These are phyloP conservation scores for Xylona heveae DNA, from an alignment of 495 filamentous ascomycete genomes.

Conservation along the genomic window DNA sequence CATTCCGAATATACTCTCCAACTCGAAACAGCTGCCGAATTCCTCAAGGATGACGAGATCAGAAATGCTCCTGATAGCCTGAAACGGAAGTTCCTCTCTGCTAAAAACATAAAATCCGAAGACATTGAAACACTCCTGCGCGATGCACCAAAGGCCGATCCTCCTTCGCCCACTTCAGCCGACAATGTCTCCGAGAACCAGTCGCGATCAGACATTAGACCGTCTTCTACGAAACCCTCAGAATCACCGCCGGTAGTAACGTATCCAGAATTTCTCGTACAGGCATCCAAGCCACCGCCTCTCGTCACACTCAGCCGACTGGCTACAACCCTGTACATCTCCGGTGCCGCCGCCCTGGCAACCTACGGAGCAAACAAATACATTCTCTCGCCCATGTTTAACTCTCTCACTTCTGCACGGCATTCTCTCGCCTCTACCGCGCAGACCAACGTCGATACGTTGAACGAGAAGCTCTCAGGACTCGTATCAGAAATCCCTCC, in stretches of 20 bases:
- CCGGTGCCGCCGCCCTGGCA: constrained; percentile 42
- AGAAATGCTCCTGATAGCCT: constrained; percentile 40
- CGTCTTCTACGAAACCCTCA: constrained; percentile 16
- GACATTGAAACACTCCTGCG: constrained; percentile 50
- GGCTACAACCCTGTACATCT: constrained; percentile 57
- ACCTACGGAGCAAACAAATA: constrained; percentile 69
- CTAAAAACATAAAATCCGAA: constrained; percentile 47
- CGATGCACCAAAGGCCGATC: constrained; percentile 16
- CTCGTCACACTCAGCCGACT: constrained; percentile 57
- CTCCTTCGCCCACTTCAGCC: too few species aligned
- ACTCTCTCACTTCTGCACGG: constrained; percentile 52
- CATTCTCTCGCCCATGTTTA: constrained; percentile 65
- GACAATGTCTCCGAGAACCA: constrained; percentile 2
- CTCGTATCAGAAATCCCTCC: constrained; percentile 42
- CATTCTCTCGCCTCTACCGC: constrained; percentile 54
- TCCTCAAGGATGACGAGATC: constrained; percentile 65
- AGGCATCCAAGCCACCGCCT: constrained; percentile 44
- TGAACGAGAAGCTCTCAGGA: constrained; percentile 55
- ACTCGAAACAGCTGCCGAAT: constrained; percentile 52
- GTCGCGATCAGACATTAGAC: too few species aligned
- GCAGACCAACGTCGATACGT: constrained; percentile 34
- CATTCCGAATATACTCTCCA: constrained; percentile 20
- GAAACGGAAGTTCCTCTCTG: constrained; percentile 68
- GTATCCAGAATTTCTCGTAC: constrained; percentile 80
- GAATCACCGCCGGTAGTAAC: constrained; percentile 76